Evolutionary conservation across 225 moss, liverwort and hornwort genomes (phyloP).

Genomic region (Thuidium tamariscinum): DNA sequence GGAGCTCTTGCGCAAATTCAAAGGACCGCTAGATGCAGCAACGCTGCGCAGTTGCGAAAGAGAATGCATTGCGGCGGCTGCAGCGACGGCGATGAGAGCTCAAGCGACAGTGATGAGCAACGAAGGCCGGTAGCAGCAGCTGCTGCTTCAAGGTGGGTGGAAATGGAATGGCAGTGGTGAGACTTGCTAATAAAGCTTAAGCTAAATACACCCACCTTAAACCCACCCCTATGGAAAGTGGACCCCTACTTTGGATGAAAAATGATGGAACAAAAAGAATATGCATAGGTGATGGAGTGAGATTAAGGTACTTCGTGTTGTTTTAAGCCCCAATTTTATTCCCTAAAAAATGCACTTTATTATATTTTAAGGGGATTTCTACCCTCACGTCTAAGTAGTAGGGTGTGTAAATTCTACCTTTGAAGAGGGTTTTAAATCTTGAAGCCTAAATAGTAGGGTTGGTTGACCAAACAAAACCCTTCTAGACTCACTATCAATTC

Average conservation of each 20-base stretch:
- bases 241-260: background rate
- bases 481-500: fast-evolving
- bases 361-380: fast-evolving
- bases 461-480: fast-evolving
- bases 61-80: background rate
- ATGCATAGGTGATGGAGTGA: fast-evolving
- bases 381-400: background rate
- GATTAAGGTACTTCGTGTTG: background rate
- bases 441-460: background rate
- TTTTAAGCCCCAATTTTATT: background rate
- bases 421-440: fast-evolving
- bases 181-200: background rate
- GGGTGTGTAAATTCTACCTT: background rate
- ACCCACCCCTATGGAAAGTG: background rate
- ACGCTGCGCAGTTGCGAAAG: background rate
- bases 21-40: background rate
- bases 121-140: background rate
- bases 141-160: background rate
- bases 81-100: background rate
- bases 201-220: background rate
- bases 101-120: background rate
- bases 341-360: background rate
- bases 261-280: background rate
- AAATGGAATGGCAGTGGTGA: background rate
- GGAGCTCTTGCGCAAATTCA: background rate